Evolutionary conservation across 2,329 filamentous ascomycete species (phyloP), one percentile per base, ranked within the genome.

Genomic region (Penicillium thymicola): DNA sequence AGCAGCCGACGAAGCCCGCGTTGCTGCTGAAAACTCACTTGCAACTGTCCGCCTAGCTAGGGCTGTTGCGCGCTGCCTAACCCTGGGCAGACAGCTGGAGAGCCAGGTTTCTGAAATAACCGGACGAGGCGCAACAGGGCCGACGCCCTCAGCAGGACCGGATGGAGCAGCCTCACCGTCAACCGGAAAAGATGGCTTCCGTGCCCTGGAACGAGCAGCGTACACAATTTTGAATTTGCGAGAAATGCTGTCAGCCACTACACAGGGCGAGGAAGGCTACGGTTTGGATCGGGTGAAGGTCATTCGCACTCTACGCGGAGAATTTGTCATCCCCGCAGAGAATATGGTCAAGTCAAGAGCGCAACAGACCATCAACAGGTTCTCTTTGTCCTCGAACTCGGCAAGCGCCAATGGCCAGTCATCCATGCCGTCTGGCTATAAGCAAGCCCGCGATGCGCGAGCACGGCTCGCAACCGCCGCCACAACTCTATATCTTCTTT

Each of bases 31-130:
- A 66, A 83, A 92, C 11, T 81, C 97, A 28, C 90, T 90, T 81
- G 85, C 90, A 67, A 91, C 92, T 0, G 80, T 96, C 59, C 84
- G 86, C 58, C 78, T 97, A 2, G 89, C 89, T 1, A 80, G 92
- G 42, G 85, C 88, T 0, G 89, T 96, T 13, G 86, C 85, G 42
- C 81, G 93, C 50, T 92, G 89, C 68, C 79, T 97, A 41, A 88
- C 89, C 67, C 79, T 97, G 3, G 92, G 90, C 0, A 81, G 92
- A 43, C 91, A 96, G 76, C 82, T 99, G 11, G 91, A 97, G 71
- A 83, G 89, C n/a, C 89, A 96, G 71, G 83, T 95, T 68, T 79
- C 84, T 0, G 92, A 96, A 72, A 78, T 90, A 5, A 81, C 79
- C 2, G 76, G 79, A 2, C 72, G 76, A 16, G 67, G 64, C 6